Evolutionary conservation across 192 early-diverging fungal species (phyloP), one percentile per base, ranked within the genome.

Genomic region (Geranomyces variabilis): DNA sequence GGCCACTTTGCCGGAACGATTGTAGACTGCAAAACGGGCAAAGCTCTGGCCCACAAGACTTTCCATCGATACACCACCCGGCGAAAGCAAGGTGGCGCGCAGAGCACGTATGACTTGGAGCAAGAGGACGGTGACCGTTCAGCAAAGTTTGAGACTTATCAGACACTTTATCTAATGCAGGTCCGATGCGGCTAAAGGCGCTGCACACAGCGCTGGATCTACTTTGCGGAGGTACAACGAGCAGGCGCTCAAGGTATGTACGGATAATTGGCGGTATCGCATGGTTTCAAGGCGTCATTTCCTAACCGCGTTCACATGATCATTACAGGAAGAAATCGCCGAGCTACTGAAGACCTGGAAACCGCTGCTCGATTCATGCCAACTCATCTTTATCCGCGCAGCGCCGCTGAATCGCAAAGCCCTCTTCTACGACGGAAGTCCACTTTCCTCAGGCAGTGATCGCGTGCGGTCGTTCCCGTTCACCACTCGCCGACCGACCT

Each of bases 21-120:
- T 9, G 84, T 96, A 60, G 93, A 96, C 79, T 21, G 89, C 67
- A 75, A 75, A 31, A 80, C 80, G 2, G 86, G 86, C 46, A 75
- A 81, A 48, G 72, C 90, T 28, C 46, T 93, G 3, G 88, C 81
- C 0, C 94, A 98, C 82, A 99, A 98, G 79, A 93, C 95, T 26
- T 90, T 97, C 66, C 94, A 96, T 75, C 85, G 97, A 43, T 99
- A 99, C 79, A 99, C 97, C 6, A 96, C 94, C 5, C 88, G 97
- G 36, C 81, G 91, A 63, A 97, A 98, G 71, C 97, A 99, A 76
- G 97, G 97, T 71, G 96, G 96, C 0, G 85, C 93, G 24, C 97
- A 99, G 79, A 87, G 88, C 33, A 83, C 79, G 22, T 77, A 34
- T 19, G 60, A 13, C 5, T 6, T 70, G 9, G 14, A 1, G 49